Percentiles rank a stretch among this genome's conserved stretches.
Evolutionary conservation across 163 green algal genomes (phyloP).

Genomic region (Scenedesmus sp.): DNA sequence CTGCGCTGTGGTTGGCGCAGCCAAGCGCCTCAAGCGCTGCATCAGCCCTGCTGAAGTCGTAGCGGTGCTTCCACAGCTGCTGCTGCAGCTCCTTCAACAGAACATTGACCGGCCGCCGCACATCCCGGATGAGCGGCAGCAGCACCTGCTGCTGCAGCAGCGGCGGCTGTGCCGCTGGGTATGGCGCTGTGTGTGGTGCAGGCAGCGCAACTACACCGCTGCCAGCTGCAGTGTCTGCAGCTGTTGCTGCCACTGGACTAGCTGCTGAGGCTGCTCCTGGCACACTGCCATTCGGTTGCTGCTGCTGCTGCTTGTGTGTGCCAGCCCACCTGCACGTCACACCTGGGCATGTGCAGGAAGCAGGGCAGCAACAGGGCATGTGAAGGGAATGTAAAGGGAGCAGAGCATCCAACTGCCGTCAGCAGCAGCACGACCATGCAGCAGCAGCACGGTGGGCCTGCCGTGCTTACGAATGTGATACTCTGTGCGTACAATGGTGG

Average conservation of each 20-base stretch:
- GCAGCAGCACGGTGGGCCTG: neutral
- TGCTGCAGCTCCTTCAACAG: conserved; percentile 77
- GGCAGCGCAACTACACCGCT: too few species aligned
- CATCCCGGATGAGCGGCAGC: conserved; percentile 50
- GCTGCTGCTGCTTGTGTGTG: conserved; percentile 55
- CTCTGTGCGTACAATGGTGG: neutral
- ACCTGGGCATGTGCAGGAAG: conserved; percentile 20
- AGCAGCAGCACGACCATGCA: neutral
- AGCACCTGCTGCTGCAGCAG: conserved; percentile 36
- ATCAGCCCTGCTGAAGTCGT: conserved; percentile 80
- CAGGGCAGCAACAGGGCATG: neutral
- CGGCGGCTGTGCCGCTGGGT: neutral
- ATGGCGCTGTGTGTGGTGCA: too few species aligned
- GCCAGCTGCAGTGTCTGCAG: conserved; percentile 47
- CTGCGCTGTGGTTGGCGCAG: conserved; percentile 36
- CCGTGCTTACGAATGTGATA: neutral
- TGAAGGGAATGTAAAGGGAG: neutral
- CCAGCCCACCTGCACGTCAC: conserved; percentile 65
- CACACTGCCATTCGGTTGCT: conserved; percentile 1
- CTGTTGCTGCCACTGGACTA: conserved; percentile 35
- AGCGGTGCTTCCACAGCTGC: conserved; percentile 79
- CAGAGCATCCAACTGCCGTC: neutral
- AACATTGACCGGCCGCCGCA: conserved; percentile 66
- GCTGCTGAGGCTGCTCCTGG: conserved; percentile 9
- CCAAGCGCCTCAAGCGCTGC: conserved; percentile 68